Base-by-base conservation (phyloP, 108 stramenopile genomes). In the Cyclostephanos tholiformis region DNA sequence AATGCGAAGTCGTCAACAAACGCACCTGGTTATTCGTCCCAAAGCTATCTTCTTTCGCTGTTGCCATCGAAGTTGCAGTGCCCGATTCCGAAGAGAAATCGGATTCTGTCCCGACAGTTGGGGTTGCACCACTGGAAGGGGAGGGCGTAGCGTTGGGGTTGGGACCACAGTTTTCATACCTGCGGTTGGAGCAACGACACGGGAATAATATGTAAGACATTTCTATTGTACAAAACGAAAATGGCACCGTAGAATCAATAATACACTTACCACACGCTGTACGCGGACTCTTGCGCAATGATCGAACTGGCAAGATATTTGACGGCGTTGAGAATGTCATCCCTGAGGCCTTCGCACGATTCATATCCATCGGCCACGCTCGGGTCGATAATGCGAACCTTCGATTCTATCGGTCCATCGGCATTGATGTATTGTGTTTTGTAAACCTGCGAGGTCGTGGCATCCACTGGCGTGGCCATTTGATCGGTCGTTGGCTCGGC, bases 1-100 rank as follows among this genome's bases (percentile, higher is more conserved):
- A 29, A 9, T n/a, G 4, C 38, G 0, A 6, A 36, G 16, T 32
- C 10, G 57, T 19, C 5, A 36, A 9, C 59, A 60, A 17, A 20
- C 65, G 2, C 17, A 65, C 71, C 71, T 83, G 82, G 70, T 83
- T 83, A 50, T 83, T 83, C 12, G 82, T 83, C 16, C 20, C 73
- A 27, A 69, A 83, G 39, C 77, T 83, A 52, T 83, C 82, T 69
- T 82, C 82, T 14, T 26, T 32, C 13, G 60, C 46, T 57, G 29
- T 39, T 19, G 48, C 35, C 44, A 59, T 48, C n/a, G 3, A 69
- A 49, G 32, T 55, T 38, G 22, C 65, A 41, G 14, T 27, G 4
- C 26, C 60, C 6, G 63, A 43, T 58, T 63, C 76, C 19, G 27
- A 6, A 23, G 39, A 46, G 12, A 63, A 23, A 7, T 4, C 44